Base-by-base conservation (phyloP, 75 land plant species). In the Picea glauca region DNA sequence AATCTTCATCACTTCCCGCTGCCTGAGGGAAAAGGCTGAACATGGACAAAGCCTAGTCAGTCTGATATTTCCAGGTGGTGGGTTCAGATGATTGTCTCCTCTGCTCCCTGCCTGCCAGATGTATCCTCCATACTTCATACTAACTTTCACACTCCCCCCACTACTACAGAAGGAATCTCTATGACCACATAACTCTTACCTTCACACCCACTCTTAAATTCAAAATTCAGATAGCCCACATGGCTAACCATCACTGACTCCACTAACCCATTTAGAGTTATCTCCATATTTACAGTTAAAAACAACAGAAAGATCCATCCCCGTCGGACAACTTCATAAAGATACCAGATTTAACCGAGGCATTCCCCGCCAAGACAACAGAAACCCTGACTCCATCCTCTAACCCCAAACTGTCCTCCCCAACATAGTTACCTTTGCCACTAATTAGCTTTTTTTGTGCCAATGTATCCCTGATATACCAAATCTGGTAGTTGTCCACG, bases 81-180 rank as follows among this genome's bases (percentile, higher is more conserved):
- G 4, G 33, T n/a, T 70, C 74, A 70, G 74, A 43, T 70, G n/a
- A 46, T 70, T 70, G 74, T 70, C 54, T 43, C 46, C 74, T 40
- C n/a, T 43, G 21, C 50, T 40, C 23, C 46, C 74, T 43, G 26
- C 56, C 54, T 43, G 74, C 74, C 74, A 70, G 56, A 43, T 70
- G 74, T 40, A 70, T 70, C 74, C 74, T 70, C 54, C 50, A 20
- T 46, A 43, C 74, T 40, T 23, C 68, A 70, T n/a, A 43, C 56
- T 13, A 9, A 43, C 13, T 70, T n/a, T 21, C 21, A 38, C 46
- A 35, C 43, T 68, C 8, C 43, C 11, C 73, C 73, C 73, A 68
- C 73, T 68, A 68, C 46, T 38, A 2, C n/a, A 40, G 1, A 66
- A 6, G 56, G 74, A 70, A 70, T 70, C 74, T 70, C 46, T 43